Base-by-base conservation (phyloP, 1,139 yeast species). In the Yamadazyma blattariae region DNA sequence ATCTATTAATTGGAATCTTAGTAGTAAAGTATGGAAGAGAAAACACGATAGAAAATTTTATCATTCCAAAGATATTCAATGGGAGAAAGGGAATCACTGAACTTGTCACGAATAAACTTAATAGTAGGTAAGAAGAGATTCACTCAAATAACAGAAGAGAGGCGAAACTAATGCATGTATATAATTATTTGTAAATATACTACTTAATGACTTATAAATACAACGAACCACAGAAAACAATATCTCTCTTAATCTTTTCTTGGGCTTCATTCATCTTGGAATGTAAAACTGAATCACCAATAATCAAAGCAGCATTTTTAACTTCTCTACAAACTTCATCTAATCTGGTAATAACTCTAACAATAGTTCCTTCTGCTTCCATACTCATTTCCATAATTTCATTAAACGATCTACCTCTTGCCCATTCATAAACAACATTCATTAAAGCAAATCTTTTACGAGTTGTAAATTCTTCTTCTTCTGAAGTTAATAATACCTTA, bases 351-450 rank as follows among this genome's bases (percentile, higher is more conserved):
- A 92, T 92, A 7, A 92, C 97, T 51, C 98, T 74, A n/a, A 92
- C 98, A 57, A 92, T 94, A 0, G 97, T 87, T 25, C 99, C 99
- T 61, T 92, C 99, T 23, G 94, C 92, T 52, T 90, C 97, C 15
- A 79, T 80, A 45, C 95, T 85, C 45, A 88, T 73, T 41, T 79
- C 82, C 83, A 90, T 92, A 47, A 92, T 92, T 39, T 87, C 94
- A 45, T 84, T 84, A 64, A 92, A 92, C 1, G 94, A 74, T 71
- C 89, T 73, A 2, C 98, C 99, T 46, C 95, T 74, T 1, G 97
- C 97, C 99, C 99, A 92, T 60, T 92, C 97, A 56, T 92, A 92
- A 4, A 92, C 96, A 10, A 89, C 96, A 56, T 89, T 92, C 59
- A 87, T 85, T 52, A 92, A 70, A 0, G 94, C 96, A 61, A 92